Percentiles rank a stretch among this genome's conserved stretches.
phyloP scores from a whole-genome alignment of 2,329 filamentous ascomycete genomes.

The Cordyceps pruinosa region DNA sequence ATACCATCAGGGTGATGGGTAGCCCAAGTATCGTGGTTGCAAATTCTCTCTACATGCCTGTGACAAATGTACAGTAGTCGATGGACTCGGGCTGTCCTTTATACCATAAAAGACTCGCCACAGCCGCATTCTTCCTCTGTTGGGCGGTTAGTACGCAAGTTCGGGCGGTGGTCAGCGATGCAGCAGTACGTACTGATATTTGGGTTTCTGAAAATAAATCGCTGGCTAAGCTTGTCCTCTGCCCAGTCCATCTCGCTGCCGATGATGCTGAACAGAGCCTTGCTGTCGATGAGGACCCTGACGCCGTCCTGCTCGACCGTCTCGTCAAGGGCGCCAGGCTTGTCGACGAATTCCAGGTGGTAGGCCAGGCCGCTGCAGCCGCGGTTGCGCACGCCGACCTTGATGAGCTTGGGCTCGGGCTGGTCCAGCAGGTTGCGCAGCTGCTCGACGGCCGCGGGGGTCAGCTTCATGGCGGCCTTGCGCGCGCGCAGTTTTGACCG shows the following conservation, averaged over 20 bases:
- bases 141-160: conserved; percentile 24
- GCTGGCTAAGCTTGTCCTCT: conserved; percentile 86
- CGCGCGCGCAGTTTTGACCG: conserved; percentile 48
- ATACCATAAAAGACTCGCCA: conserved; percentile 92
- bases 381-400: conserved; percentile 87
- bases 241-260: conserved; percentile 99
- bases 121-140: conserved; percentile 93
- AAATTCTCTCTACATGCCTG: not conserved
- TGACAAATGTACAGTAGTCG: conserved; percentile 4
- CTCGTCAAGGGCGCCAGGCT: conserved; percentile 82
- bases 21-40: not conserved
- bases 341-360: conserved; percentile 90
- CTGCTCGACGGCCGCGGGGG: conserved; percentile 71
- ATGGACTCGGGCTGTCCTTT: conserved; percentile 13
- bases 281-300: conserved; percentile 92
- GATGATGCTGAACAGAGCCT: conserved; percentile 95
- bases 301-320: conserved; percentile 93
- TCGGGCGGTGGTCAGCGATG: not conserved
- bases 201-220: conserved; percentile 92
- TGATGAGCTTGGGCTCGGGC: conserved; percentile 86
- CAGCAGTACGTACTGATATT: conserved; percentile 78
- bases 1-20: not conserved
- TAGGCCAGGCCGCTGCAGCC: conserved; percentile 93
- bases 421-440: conserved; percentile 70
- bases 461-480: conserved; percentile 87